Evolutionary conservation across 257 asterid genomes (phyloP).

Genomic region (Solanum raphanifolium): DNA sequence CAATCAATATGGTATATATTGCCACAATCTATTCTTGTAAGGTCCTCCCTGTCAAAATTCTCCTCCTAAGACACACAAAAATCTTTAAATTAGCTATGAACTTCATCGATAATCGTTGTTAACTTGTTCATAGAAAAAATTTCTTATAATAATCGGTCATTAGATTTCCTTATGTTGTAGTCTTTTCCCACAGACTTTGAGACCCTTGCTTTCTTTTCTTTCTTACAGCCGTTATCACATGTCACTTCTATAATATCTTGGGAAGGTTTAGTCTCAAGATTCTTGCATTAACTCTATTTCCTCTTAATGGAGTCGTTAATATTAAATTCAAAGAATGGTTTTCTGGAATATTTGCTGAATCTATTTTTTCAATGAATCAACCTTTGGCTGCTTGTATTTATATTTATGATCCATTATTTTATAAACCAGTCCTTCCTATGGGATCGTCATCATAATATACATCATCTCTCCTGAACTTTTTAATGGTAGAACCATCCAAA

Average conservation of each 20-base stretch:
- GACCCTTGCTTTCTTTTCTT: slow-evolving; percentile 60
- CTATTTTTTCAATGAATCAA: slow-evolving; percentile 23
- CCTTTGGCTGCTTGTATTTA: not conserved
- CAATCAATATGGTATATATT: not conserved
- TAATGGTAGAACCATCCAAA: slow-evolving; percentile 41
- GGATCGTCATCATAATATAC: slow-evolving; percentile 32
- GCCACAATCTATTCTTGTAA: not conserved
- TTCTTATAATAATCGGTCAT: not conserved
- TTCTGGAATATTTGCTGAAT: slow-evolving; percentile 18
- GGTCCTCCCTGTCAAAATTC: not conserved
- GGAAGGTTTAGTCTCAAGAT: slow-evolving; percentile 25
- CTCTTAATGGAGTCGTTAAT: slow-evolving; percentile 30
- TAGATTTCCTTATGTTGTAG: slow-evolving; percentile 5
- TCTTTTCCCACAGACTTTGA: slow-evolving; percentile 56
- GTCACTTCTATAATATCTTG: slow-evolving; percentile 29
- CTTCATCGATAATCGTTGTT: not conserved
- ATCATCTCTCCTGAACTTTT: slow-evolving; percentile 56
- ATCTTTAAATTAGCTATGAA: not conserved
- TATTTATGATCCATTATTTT: not conserved
- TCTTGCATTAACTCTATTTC: slow-evolving; percentile 29
- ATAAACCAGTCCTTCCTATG: slow-evolving; percentile 30
- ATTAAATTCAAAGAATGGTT: slow-evolving; percentile 25
- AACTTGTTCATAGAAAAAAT: too few relatives aligned
- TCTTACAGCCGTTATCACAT: slow-evolving; percentile 38
- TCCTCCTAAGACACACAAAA: not conserved